phyloP scores from a whole-genome alignment of 768 basidiomycete species.

The Butyriboletus loyo region DNA sequence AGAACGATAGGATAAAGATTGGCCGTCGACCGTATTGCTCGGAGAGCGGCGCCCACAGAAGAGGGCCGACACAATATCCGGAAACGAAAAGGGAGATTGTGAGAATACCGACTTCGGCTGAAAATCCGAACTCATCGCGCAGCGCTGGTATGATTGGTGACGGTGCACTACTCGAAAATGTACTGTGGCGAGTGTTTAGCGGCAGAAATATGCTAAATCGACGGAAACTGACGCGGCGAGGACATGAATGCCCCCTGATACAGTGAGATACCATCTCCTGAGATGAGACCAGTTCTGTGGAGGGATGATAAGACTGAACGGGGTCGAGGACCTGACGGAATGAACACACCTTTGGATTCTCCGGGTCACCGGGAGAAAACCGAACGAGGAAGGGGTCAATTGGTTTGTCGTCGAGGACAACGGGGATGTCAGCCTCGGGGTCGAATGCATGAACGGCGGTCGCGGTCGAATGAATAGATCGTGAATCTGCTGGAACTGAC shows the following conservation, averaged over 20 bases:
- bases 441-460: constrained; percentile 16
- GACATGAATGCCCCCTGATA: constrained; percentile 47
- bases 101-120: constrained; percentile 49
- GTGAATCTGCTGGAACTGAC: constrained; percentile 13
- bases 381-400: constrained; percentile 31
- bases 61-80: constrained; percentile 66
- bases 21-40: constrained; percentile 58
- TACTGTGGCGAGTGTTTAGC: constrained; percentile 34
- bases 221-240: constrained; percentile 47
- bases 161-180: constrained; percentile 62
- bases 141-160: constrained; percentile 46
- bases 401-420: constrained; percentile 9
- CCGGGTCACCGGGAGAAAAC: constrained; percentile 37
- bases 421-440: constrained; percentile 8
- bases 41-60: constrained; percentile 57
- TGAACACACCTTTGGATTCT: constrained; percentile 44
- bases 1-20: constrained; percentile 54
- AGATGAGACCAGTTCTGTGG: constrained; percentile 47
- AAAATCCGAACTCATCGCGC: constrained; percentile 46
- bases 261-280: constrained; percentile 52
- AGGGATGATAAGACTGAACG: constrained; percentile 1
- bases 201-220: not conserved
- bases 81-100: constrained; percentile 61
- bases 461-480: constrained; percentile 9
- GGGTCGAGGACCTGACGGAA: not conserved